Percentiles rank a stretch among this genome's conserved stretches.
Evolutionary conservation across 345 rosid species (phyloP).

Genomic region (Cardamine resedifolia): DNA sequence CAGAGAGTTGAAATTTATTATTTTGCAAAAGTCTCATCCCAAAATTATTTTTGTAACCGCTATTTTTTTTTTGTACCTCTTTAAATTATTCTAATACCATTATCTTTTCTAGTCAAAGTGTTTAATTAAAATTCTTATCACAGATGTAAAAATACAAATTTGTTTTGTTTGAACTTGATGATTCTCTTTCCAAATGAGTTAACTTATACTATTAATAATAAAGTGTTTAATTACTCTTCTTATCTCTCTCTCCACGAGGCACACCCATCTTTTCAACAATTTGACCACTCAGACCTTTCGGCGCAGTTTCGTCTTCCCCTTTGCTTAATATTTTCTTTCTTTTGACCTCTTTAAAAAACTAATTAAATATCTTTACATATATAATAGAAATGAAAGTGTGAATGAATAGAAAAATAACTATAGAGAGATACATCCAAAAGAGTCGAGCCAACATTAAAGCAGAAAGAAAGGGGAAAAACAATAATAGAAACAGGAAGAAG

Average conservation of each 20-base stretch:
- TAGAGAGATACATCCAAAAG: neutral
- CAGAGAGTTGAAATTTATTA: too few relatives aligned
- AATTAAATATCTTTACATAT: neutral
- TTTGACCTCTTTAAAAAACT: conserved; percentile 7
- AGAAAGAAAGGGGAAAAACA: conserved; percentile 15
- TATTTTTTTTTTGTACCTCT: too few relatives aligned
- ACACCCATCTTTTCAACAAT: neutral
- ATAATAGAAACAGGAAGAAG: conserved; percentile 27
- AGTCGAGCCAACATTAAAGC: conserved; percentile 9
- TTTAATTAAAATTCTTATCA: too few relatives aligned
- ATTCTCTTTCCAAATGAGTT: too few relatives aligned
- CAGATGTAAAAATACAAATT: too few relatives aligned
- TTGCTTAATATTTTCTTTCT: conserved; percentile 17
- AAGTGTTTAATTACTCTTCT: neutral
- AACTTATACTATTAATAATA: neutral
- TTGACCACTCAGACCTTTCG: conserved; percentile 17
- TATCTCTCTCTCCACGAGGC: neutral
- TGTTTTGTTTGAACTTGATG: too few relatives aligned
- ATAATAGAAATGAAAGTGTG: neutral
- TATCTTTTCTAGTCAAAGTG: too few relatives aligned
- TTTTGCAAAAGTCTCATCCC: too few relatives aligned
- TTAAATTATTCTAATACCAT: too few relatives aligned
- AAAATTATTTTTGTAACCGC: too few relatives aligned
- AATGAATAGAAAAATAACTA: neutral
- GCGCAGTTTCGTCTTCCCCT: conserved; percentile 10